Evolutionary conservation across 2,329 filamentous ascomycete species (phyloP), one percentile per base, ranked within the genome.

Genomic region (Nemania serpens): DNA sequence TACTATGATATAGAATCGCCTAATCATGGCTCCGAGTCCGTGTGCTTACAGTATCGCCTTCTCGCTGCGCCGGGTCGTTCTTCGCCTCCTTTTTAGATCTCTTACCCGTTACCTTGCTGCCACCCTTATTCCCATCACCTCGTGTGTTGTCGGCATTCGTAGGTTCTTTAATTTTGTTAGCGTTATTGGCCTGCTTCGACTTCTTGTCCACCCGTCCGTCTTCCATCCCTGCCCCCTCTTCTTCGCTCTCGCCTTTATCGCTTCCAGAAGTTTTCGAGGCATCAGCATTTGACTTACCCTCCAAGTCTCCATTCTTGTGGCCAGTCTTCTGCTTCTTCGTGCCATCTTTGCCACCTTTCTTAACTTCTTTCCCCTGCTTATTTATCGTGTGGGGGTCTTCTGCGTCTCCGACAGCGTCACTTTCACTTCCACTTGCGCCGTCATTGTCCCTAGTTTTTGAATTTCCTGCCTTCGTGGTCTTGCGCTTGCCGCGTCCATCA

Each of bases 271-370:
- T 41, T 18, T 60, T 48, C 18, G 48, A 58, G 5, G 43, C 62
- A 29, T 65, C 61, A 3, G 58, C 25, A 29, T 65, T 59, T 2
- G 58, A 22, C 20, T 62, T 59, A 45, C 66, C 67, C 39, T 72
- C 69, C 3, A 59, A 57, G 18, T 68, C 63, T 9, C 65, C 61
- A 10, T 65, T 61, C 9, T 69, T 64, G 20, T 73, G 61, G 2
- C 56, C 51, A 11, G 10, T 63, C 60, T 71, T 73, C 51, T 71
- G 70, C 39, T 63, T 69, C 64, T 74, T 73, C 25, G 69, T 72
- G n/a, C 66, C 67, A 5, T 59, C 59, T 48, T 72, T 71, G 0
- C 67, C 67, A 15, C 67, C 68, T 54, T 67, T 72, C 63, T 70
- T 68, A 1, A 70, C 63, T 34, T 66, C 64, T n/a, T 68, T 68